A percentile compares a stretch with the other conserved stretches of the same genome.
These are phyloP conservation scores for Thymus mandschuricus DNA, from an alignment of 257 asterid species.

Conservation along the genomic window DNA sequence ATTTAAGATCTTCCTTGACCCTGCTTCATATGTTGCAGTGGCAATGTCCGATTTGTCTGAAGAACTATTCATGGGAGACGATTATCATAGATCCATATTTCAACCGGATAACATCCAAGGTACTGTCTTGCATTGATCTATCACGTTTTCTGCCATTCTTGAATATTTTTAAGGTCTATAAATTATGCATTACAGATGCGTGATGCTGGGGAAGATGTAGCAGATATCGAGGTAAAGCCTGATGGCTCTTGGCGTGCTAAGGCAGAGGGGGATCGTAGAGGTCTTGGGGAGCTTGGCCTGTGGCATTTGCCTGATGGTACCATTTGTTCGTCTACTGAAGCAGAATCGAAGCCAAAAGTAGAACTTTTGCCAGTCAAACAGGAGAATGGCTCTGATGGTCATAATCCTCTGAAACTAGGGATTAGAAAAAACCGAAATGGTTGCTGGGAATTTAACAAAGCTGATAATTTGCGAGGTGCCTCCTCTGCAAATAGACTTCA, in stretches of 20 bases:
- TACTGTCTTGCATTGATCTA: constrained; percentile 32
- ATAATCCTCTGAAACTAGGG: constrained; percentile 72
- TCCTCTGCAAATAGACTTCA: constrained; percentile 55
- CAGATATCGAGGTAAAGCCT: constrained; percentile 96
- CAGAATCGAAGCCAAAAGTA: constrained; percentile 67
- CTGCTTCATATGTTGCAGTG: constrained; percentile 63
- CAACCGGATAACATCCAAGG: constrained; percentile 78
- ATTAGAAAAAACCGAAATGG: constrained; percentile 77
- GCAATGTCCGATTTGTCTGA: constrained; percentile 97
- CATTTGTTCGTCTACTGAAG: constrained; percentile 49
- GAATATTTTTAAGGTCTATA: constrained; percentile 18
- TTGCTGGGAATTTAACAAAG: constrained; percentile 80
- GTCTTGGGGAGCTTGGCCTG: constrained; percentile 76
- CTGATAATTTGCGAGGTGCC: constrained; percentile 51
- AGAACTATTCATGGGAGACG: constrained; percentile 87
- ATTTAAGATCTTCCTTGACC: constrained; percentile 11
- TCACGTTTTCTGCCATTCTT: constrained; percentile 23
- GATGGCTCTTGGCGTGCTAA: constrained; percentile 99
- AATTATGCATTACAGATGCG: constrained; percentile 49
- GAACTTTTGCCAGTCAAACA: constrained; percentile 68
- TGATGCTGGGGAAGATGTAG: constrained; percentile 80
- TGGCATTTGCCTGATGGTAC: constrained; percentile 97
- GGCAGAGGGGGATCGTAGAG: constrained; percentile 62
- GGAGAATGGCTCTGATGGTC: constrained; percentile 78
- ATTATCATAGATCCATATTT: constrained; percentile 90